Percentiles rank a stretch among this genome's conserved stretches.
phyloP scores from a whole-genome alignment of 768 basidiomycete genomes.

The Suillus spraguei region DNA sequence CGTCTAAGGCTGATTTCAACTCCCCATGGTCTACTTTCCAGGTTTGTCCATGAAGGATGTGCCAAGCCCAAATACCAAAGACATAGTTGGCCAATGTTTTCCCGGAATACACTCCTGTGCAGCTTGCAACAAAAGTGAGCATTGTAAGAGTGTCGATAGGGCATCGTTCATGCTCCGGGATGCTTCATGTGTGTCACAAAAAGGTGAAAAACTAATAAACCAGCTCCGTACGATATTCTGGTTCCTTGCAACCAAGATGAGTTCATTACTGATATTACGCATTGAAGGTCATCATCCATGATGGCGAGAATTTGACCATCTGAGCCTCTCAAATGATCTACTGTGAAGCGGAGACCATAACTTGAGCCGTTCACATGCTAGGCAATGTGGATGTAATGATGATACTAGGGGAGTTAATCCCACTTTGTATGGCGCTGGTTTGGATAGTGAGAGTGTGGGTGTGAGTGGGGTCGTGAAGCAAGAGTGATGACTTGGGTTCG shows the following conservation, averaged over 20 bases:
- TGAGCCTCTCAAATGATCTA: not conserved
- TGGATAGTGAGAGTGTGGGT: not conserved
- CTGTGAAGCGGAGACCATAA: not conserved
- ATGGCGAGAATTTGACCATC: not conserved
- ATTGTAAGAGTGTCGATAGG: slow-evolving; percentile 32
- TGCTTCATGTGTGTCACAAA: slow-evolving; percentile 37
- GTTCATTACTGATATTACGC: slow-evolving; percentile 9
- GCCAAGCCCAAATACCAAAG: not conserved
- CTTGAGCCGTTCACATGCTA: not conserved
- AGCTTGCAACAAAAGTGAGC: slow-evolving; percentile 20
- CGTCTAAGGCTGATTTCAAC: not conserved
- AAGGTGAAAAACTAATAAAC: slow-evolving; percentile 43
- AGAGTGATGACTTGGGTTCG: no score
- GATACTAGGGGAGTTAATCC: not conserved
- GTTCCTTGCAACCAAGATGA: slow-evolving; percentile 35
- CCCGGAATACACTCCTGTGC: slow-evolving; percentile 20
- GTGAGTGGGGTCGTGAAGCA: not conserved
- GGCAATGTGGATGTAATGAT: not conserved
- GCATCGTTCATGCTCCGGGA: slow-evolving; percentile 21
- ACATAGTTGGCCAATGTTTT: slow-evolving; percentile 17
- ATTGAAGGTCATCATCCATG: not conserved
- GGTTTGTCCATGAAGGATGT: not conserved
- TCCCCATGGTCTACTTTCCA: not conserved
- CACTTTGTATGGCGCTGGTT: no score
- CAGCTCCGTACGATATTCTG: slow-evolving; percentile 36